Evolutionary conservation across 257 asterid species (phyloP), one percentile per base, ranked within the genome.

Genomic region (Ocimum tenuiflorum): DNA sequence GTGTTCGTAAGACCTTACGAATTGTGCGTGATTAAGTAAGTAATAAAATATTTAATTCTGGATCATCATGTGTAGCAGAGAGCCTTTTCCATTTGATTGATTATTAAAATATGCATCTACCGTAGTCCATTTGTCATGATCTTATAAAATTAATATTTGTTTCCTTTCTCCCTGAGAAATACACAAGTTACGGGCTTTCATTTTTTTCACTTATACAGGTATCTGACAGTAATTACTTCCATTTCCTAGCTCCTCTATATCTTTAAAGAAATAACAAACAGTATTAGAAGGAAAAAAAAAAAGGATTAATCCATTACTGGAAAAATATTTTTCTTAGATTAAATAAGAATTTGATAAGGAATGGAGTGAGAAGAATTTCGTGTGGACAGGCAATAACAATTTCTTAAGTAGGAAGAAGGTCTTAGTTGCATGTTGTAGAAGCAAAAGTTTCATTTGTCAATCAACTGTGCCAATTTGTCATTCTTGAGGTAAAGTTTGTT

Each of bases 341-440:
- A 50, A 19, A 39, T 12, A 46, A 49, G 60, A n/a, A n/a, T n/a
- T 31, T 65, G 73, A 36, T 12, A 67, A 63, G 62, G 33, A 46
- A 36, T 64, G 73, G 53, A 22, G 70, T 52, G 64, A 33, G 53
- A 24, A 31, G 24, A 51, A 53, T 23, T 20, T 42, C 6, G 31
- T 35, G n/a, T n/a, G n/a, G n/a, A n/a, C n/a, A n/a, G 39, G 22
- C 14, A 24, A 71, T 43, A 42, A 23, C 27, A 65, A 42, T 65
- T 51, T 64, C 38, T 20, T 29, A 50, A 41, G 55, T 42, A 17
- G 48, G 8, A 18, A 12, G 38, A 10, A 53, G 50, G 29, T 73
- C 78, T 18, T 33, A 43, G 38, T 54, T 68, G 52, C 65, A 49
- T 6, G 29, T 38, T 74, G 38, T 39, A 54, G 45, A 47, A 68